Conservation (phyloP, 148 eudicot species). For the Rhododendron williamsianum region DNA sequence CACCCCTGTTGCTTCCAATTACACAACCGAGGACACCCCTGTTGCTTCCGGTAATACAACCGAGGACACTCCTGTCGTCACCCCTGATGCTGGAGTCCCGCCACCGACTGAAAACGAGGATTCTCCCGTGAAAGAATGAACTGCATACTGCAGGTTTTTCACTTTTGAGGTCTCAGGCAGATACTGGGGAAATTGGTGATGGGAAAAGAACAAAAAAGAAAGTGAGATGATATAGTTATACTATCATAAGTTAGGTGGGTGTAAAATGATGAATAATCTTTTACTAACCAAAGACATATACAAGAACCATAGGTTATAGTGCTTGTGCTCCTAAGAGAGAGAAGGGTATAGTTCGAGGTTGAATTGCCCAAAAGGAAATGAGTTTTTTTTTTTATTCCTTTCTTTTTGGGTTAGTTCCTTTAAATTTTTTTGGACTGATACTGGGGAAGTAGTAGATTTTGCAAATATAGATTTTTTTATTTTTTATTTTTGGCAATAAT, state of each 20-base stretch:
- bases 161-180: background rate
- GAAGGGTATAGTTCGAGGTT: background rate
- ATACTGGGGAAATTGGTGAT: background rate
- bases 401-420: background rate
- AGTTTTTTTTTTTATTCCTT: background rate
- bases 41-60: background rate
- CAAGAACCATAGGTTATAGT: background rate
- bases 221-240: background rate
- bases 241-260: background rate
- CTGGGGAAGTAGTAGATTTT: background rate
- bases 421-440: background rate
- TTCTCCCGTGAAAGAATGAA: background rate
- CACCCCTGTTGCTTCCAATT: background rate
- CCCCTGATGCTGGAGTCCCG: background rate
- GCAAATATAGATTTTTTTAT: background rate
- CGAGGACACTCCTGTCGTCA: constrained; percentile 1
- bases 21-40: background rate
- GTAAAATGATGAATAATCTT: background rate
- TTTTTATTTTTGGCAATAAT: background rate
- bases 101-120: background rate
- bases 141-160: background rate
- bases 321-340: background rate
- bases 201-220: background rate
- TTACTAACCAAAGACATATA: background rate
- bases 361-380: background rate